Evolutionary conservation across 2,329 filamentous ascomycete genomes (phyloP).

Genomic region (Aspergillus fructus): DNA sequence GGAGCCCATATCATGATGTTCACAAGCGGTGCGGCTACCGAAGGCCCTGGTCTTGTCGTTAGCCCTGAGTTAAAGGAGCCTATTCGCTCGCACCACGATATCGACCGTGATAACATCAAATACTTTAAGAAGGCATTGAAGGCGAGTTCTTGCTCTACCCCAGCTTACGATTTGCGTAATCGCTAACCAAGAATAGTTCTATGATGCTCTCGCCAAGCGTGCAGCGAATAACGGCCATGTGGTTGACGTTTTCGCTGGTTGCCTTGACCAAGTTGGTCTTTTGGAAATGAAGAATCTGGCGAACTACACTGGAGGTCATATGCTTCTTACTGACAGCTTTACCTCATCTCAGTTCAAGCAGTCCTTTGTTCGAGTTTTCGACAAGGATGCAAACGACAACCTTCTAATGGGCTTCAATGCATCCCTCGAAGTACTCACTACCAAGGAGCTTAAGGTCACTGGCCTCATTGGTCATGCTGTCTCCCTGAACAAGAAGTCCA

Average conservation of each 20-base stretch:
- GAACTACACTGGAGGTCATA: slow-evolving; percentile 95
- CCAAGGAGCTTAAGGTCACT: slow-evolving; percentile 97
- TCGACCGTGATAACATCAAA: slow-evolving; percentile 98
- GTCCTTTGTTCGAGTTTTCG: slow-evolving; percentile 94
- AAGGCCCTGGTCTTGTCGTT: slow-evolving; percentile 95
- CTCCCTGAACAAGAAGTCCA: slow-evolving; percentile 96
- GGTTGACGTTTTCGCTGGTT: slow-evolving; percentile 96
- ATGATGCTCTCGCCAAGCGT: slow-evolving; percentile 89
- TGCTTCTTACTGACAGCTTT: slow-evolving; percentile 97
- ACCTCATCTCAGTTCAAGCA: slow-evolving; percentile 99
- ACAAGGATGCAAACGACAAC: slow-evolving; percentile 93
- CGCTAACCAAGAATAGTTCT: slow-evolving; percentile 64
- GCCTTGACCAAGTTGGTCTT: slow-evolving; percentile 93
- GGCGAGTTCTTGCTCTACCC: slow-evolving; percentile 50
- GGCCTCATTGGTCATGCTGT: slow-evolving; percentile 95
- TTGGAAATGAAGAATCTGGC: slow-evolving; percentile 97
- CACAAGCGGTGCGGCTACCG: slow-evolving; percentile 88
- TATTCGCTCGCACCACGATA: slow-evolving; percentile 97
- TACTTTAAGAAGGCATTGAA: slow-evolving; percentile 99
- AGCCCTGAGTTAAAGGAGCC: slow-evolving; percentile 93
- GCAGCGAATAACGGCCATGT: slow-evolving; percentile 96
- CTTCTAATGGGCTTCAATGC: slow-evolving; percentile 98
- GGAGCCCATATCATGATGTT: slow-evolving; percentile 97
- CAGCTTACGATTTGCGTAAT: background rate
- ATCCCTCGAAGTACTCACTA: slow-evolving; percentile 90